Evolutionary conservation across 352 stramenopile genomes (phyloP), one percentile per base, ranked within the genome.

Genomic region (Globisporangium solare): DNA sequence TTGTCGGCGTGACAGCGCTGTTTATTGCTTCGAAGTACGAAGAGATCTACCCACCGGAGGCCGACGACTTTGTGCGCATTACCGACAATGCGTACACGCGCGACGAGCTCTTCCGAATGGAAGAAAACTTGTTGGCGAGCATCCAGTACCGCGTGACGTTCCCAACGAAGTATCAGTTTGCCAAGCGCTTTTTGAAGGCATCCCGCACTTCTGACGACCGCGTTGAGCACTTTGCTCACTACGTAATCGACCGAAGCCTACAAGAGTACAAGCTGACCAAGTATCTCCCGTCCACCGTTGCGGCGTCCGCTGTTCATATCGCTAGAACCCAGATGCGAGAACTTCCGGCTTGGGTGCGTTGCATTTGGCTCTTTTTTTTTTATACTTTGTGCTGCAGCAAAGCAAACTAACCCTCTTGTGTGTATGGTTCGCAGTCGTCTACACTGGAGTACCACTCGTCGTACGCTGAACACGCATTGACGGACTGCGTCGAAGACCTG

Each of bases 181-280:
- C 91, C 70, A 88, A 87, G 63, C 79, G 85, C n/a, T 95, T 95
- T 42, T 47, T 93, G 15, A 95, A 95, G 66, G 85, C 85, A 6
- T 83, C 85, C 6, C 71, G 76, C 48, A 89, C 83, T 14, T 75
- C 60, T 7, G 79, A 93, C 59, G 71, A 85, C 64, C 79, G 82
- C 11, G 75, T 93, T 3, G 79, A 89, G 48, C 74, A 92, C 56
- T 92, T 99, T 47, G 96, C 96, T 17, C 98, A 97, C 72, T 99
- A 97, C 67, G 88, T 99, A 41, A 89, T 99, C 24, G 98, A 99
- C 71, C 91, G 97, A 27, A 98, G 89, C 46, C 77, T 99, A 46
- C 96, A 99, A 78, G 97, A 99, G 74, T 99, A 99, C 83, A 94
- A 96, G 60, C 74, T 99, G 72, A 88, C 99, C 47, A 92, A 98